Evolutionary conservation across 257 asterid species (phyloP).

Genomic region (Coffea eugenioides): DNA sequence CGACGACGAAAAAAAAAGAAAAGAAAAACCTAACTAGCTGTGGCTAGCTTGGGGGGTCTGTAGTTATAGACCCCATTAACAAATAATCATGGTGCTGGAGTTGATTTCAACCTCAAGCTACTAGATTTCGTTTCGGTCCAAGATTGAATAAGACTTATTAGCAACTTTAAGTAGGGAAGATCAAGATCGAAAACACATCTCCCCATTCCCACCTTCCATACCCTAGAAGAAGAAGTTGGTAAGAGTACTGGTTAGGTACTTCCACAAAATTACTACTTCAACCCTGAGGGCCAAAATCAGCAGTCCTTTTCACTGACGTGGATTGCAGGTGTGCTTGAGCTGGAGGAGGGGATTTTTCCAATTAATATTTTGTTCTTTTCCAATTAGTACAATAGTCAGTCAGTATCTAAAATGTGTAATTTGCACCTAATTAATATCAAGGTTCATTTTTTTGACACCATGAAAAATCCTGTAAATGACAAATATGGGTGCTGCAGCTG

Average conservation of each 20-base stretch:
- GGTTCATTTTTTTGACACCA: neutral
- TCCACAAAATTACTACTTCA: too few species aligned
- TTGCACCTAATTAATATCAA: neutral
- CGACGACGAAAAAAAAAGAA: too few species aligned
- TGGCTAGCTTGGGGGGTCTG: too few species aligned
- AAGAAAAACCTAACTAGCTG: too few species aligned
- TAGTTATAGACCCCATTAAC: too few species aligned
- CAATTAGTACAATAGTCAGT: too few species aligned
- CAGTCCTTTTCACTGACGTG: conserved; percentile 13
- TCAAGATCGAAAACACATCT: neutral
- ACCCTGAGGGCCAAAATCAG: neutral
- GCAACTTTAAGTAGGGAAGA: neutral
- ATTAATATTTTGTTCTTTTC: neutral
- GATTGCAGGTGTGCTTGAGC: neutral
- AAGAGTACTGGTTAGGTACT: neutral
- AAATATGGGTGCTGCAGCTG: neutral
- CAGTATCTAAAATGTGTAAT: neutral
- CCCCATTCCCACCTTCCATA: neutral
- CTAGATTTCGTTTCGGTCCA: neutral
- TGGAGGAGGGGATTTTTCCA: neutral
- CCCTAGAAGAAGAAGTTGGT: neutral
- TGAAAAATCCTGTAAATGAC: too few species aligned
- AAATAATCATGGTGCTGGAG: neutral
- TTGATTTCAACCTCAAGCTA: conserved; percentile 3
- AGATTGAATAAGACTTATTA: neutral